These are phyloP conservation scores for Epicoccum sorghinum DNA, from an alignment of 2,329 filamentous ascomycete species.

Conservation along the genomic window DNA sequence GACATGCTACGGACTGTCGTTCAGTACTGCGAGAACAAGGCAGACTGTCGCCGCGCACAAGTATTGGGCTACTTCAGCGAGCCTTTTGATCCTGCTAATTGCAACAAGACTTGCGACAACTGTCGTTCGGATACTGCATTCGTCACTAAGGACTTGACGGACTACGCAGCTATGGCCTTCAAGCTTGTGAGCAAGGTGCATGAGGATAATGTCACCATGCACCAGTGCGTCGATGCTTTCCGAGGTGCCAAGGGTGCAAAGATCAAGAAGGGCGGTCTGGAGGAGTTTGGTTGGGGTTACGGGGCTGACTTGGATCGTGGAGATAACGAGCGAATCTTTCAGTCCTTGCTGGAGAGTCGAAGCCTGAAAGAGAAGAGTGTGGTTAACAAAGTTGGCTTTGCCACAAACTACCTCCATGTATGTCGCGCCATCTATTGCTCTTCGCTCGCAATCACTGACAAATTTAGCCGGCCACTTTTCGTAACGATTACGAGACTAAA, in stretches of 20 bases:
- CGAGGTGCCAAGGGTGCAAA: constrained; percentile 70
- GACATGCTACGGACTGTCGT: constrained; percentile 86
- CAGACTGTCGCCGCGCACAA: constrained; percentile 85
- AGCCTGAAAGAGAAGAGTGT: constrained; percentile 74
- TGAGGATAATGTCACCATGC: constrained; percentile 64
- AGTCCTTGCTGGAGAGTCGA: constrained; percentile 74
- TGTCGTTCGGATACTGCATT: constrained; percentile 76
- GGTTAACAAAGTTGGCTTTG: constrained; percentile 69
- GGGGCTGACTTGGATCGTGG: constrained; percentile 73
- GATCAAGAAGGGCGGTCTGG: constrained; percentile 58
- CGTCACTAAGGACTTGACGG: constrained; percentile 76
- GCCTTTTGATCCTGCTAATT: constrained; percentile 73
- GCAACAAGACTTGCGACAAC: constrained; percentile 83
- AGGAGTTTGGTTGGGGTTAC: constrained; percentile 65
- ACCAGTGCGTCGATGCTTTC: constrained; percentile 84
- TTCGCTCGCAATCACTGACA: constrained; percentile 18
- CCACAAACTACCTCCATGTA: constrained; percentile 75
- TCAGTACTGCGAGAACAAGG: constrained; percentile 86
- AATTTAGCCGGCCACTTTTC: constrained; percentile 51
- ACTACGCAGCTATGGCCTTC: constrained; percentile 74
- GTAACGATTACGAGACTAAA: constrained; percentile 51
- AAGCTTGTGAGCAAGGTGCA: constrained; percentile 67
- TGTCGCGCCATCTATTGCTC: constrained; percentile 34
- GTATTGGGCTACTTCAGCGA: constrained; percentile 96
- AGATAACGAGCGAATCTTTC: constrained; percentile 84